These are phyloP conservation scores for Nemania sp. DNA, from an alignment of 2,329 filamentous ascomycete genomes.

Conservation along the genomic window DNA sequence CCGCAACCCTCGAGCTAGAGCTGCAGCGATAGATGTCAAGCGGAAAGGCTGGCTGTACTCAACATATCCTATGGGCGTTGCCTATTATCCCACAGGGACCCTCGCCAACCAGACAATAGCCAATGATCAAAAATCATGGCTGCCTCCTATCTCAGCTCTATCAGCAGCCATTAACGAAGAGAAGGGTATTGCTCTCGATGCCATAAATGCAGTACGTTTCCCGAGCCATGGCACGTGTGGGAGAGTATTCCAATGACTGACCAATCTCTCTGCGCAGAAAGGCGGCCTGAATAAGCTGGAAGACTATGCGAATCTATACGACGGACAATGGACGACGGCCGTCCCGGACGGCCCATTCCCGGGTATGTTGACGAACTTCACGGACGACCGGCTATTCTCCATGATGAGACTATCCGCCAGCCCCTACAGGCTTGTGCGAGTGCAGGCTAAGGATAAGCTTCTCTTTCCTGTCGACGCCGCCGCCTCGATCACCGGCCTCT, in stretches of 20 bases:
- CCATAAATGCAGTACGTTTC: slow-evolving; percentile 16
- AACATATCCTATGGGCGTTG: slow-evolving; percentile 19
- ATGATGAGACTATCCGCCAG: slow-evolving; percentile 51
- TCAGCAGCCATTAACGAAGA: slow-evolving; percentile 5
- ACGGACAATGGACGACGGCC: slow-evolving; percentile 44
- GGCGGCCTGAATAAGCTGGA: slow-evolving; percentile 31
- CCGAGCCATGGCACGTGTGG: not conserved
- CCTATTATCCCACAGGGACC: slow-evolving; percentile 19
- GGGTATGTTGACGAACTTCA: slow-evolving; percentile 49
- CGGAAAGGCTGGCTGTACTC: slow-evolving; percentile 21
- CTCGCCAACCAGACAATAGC: slow-evolving; percentile 25
- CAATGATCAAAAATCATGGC: slow-evolving; percentile 19
- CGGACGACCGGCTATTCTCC: slow-evolving; percentile 50
- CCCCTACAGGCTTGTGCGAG: slow-evolving; percentile 44
- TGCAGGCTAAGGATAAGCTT: slow-evolving; percentile 39
- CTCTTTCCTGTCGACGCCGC: slow-evolving; percentile 44
- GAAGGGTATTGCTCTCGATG: slow-evolving; percentile 2
- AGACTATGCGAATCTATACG: slow-evolving; percentile 48
- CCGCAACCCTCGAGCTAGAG: slow-evolving; percentile 19
- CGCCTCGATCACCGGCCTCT: slow-evolving; percentile 38
- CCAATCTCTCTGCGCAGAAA: slow-evolving; percentile 6
- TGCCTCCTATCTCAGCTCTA: slow-evolving; percentile 13
- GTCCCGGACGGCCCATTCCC: slow-evolving; percentile 42
- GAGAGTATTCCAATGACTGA: slow-evolving; percentile 6
- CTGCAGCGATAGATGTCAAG: slow-evolving; percentile 18